These are phyloP conservation scores for Apophysomyces variabilis DNA, from an alignment of 371 early-diverging fungal species.

Conservation along the genomic window DNA sequence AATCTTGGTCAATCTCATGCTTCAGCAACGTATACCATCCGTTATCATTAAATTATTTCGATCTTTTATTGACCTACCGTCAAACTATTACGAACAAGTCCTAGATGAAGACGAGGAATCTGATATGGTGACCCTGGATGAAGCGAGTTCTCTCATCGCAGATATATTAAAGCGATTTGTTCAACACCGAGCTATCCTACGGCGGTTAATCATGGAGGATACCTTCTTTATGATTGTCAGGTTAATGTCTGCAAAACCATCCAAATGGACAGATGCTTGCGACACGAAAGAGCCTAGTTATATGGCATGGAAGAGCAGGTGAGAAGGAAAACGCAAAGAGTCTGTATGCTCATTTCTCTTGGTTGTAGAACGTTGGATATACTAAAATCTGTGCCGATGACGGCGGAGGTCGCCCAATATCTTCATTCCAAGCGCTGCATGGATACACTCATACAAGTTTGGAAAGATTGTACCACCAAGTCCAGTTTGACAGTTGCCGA, in stretches of 20 bases:
- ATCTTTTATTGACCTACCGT: conserved; percentile 49
- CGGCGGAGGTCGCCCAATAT: conserved; percentile 42
- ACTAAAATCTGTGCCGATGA: conserved; percentile 31
- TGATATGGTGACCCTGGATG: conserved; percentile 32
- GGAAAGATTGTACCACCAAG: conserved; percentile 34
- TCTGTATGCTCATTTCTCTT: neutral
- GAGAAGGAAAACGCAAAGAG: neutral
- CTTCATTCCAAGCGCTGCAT: conserved; percentile 35
- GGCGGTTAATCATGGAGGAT: conserved; percentile 47
- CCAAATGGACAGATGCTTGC: conserved; percentile 8
- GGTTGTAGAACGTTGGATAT: conserved; percentile 30
- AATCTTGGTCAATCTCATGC: conserved; percentile 35
- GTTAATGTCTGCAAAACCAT: conserved; percentile 42
- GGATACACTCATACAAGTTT: conserved; percentile 30
- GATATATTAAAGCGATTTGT: conserved; percentile 48
- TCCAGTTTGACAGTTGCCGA: conserved; percentile 20
- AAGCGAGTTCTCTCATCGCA: conserved; percentile 32
- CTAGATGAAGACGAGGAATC: neutral
- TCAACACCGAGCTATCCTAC: conserved; percentile 35
- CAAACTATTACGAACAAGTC: conserved; percentile 21
- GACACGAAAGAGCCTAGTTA: conserved; percentile 23
- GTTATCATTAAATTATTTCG: conserved; percentile 52
- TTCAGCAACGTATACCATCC: conserved; percentile 54
- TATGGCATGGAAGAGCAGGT: conserved; percentile 45
- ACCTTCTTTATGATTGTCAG: conserved; percentile 49